Percentiles rank a stretch among this genome's conserved stretches.
These are phyloP conservation scores for Phanerochaete sordida DNA, from an alignment of 768 basidiomycete species.

Conservation along the genomic window DNA sequence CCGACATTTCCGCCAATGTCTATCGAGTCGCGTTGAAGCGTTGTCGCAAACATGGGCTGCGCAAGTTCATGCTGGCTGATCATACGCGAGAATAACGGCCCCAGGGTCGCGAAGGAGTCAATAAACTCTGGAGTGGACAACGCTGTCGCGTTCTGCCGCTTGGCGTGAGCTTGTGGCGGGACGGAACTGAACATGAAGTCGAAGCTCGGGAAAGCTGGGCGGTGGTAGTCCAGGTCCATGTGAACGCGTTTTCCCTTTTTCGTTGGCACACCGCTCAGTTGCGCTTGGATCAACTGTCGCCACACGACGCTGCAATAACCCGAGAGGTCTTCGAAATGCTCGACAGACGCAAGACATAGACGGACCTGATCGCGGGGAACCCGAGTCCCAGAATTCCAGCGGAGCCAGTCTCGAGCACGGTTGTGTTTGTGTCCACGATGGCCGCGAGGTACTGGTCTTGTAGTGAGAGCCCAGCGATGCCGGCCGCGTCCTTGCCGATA, in stretches of 20 bases:
- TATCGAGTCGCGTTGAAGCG: slow-evolving; percentile 66
- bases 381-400: slow-evolving; percentile 75
- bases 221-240: slow-evolving; percentile 8
- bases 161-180: not conserved
- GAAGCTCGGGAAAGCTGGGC: slow-evolving; percentile 13
- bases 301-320: slow-evolving; percentile 19
- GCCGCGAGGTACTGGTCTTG: slow-evolving; percentile 59
- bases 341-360: not conserved
- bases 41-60: slow-evolving; percentile 43
- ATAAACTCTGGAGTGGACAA: slow-evolving; percentile 20
- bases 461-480: slow-evolving; percentile 49
- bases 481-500: slow-evolving; percentile 56
- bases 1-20: slow-evolving; percentile 70
- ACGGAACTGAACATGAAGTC: slow-evolving; percentile 2
- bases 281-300: slow-evolving; percentile 19
- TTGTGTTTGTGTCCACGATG: slow-evolving; percentile 67
- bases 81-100: slow-evolving; percentile 32
- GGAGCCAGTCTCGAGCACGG: slow-evolving; percentile 49
- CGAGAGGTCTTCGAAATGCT: not conserved
- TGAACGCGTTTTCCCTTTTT: not conserved
- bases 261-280: slow-evolving; percentile 6
- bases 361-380: slow-evolving; percentile 67
- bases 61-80: slow-evolving; percentile 33
- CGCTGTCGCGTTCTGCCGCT: slow-evolving; percentile 6
- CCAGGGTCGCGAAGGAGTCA: slow-evolving; percentile 27